Percentiles rank a stretch among this genome's conserved stretches.
Conservation (phyloP, 192 early-diverging fungal genomes). For the Helicostylum pulchrum region DNA sequence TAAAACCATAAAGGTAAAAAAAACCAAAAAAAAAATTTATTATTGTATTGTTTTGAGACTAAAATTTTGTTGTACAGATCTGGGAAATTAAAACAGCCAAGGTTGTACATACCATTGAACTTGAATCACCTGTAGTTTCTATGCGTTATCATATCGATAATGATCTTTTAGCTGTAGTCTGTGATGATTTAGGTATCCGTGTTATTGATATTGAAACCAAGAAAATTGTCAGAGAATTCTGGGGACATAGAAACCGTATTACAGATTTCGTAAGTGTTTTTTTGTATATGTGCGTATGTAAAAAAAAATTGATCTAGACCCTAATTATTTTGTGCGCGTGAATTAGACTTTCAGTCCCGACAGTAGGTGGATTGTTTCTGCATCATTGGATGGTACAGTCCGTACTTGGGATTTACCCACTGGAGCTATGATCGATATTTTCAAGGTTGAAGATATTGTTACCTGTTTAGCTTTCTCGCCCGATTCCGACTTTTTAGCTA, state of each 20-base stretch:
- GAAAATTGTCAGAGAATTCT: conserved; percentile 83
- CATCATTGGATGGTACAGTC: conserved; percentile 80
- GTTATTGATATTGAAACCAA: conserved; percentile 84
- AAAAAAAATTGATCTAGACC: neutral
- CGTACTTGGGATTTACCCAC: conserved; percentile 97
- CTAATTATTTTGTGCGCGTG: neutral
- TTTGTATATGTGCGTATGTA: conserved; percentile 13
- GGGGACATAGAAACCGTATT: conserved; percentile 84
- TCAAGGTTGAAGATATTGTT: conserved; percentile 69
- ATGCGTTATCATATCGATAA: conserved; percentile 68
- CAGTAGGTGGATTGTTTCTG: conserved; percentile 85
- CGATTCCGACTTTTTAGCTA: conserved; percentile 87
- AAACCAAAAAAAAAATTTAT: conserved; percentile 6
- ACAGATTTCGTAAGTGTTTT: conserved; percentile 69
- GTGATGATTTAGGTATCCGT: conserved; percentile 86
- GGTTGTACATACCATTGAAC: conserved; percentile 58
- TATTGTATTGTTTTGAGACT: neutral
- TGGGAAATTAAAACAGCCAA: conserved; percentile 80
- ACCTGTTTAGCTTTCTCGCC: conserved; percentile 90
- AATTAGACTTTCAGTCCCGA: conserved; percentile 85
- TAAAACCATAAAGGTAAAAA: conserved; percentile 68
- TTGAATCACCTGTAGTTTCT: conserved; percentile 62
- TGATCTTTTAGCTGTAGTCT: conserved; percentile 74
- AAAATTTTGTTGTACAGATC: conserved; percentile 40
- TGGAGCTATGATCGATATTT: conserved; percentile 83